These are phyloP conservation scores for Ganoderma leucocontextum DNA, from an alignment of 1,284 basidiomycete genomes.

Conservation along the genomic window DNA sequence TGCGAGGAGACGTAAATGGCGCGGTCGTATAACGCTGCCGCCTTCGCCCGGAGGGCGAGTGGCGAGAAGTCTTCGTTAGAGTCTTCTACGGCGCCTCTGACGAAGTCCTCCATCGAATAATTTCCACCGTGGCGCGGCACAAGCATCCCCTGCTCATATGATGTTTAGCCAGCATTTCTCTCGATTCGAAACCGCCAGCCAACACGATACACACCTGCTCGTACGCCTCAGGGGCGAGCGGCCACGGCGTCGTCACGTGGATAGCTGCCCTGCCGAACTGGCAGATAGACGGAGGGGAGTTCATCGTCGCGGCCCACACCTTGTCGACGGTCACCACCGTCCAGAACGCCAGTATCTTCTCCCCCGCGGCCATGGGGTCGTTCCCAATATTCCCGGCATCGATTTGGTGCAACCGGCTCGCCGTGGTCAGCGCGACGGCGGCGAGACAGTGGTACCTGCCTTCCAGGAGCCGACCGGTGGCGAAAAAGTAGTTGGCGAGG, in stretches of 20 bases:
- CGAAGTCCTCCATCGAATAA: slow-evolving; percentile 30
- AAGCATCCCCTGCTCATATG: slow-evolving; percentile 17
- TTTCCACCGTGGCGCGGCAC: slow-evolving; percentile 19
- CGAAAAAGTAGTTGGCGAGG: slow-evolving; percentile 54
- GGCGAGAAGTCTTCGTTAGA: slow-evolving; percentile 34
- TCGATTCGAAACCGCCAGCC: background rate
- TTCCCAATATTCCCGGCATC: slow-evolving; percentile 21
- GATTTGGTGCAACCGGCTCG: slow-evolving; percentile 45
- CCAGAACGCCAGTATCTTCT: slow-evolving; percentile 56
- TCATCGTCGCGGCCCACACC: slow-evolving; percentile 48
- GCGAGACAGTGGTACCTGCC: slow-evolving; percentile 52
- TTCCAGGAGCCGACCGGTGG: slow-evolving; percentile 49
- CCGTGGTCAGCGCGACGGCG: slow-evolving; percentile 49
- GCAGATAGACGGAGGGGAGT: slow-evolving; percentile 42
- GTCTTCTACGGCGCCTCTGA: slow-evolving; percentile 25
- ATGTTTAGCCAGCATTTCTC: too few relatives aligned
- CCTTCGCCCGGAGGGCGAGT: slow-evolving; percentile 46
- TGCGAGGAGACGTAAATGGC: slow-evolving; percentile 37
- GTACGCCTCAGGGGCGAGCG: slow-evolving; percentile 42
- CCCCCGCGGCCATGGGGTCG: slow-evolving; percentile 45
- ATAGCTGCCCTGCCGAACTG: slow-evolving; percentile 35
- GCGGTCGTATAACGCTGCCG: slow-evolving; percentile 45
- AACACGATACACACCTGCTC: slow-evolving; percentile 27
- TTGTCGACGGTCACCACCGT: slow-evolving; percentile 50
- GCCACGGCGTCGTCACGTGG: slow-evolving; percentile 50